phyloP scores from a whole-genome alignment of 2,329 filamentous ascomycete genomes.

The Trichothecium sympodiale region DNA sequence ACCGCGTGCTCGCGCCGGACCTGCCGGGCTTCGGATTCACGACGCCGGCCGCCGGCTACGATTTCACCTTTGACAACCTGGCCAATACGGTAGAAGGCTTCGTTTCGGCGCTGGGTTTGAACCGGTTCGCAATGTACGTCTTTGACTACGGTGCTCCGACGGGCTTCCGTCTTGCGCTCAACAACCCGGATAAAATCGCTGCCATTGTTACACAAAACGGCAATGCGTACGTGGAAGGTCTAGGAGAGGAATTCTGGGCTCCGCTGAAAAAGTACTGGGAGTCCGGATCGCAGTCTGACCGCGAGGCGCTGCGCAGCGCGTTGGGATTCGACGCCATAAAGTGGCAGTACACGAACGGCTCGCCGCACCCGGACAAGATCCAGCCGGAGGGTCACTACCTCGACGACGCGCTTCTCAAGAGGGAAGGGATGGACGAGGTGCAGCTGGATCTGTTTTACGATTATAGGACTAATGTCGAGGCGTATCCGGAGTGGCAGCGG shows the following conservation, averaged over 20 bases:
- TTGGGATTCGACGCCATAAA: conserved; percentile 27
- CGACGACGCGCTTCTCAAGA: conserved; percentile 39
- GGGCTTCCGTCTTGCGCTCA: conserved; percentile 40
- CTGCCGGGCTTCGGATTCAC: conserved; percentile 51
- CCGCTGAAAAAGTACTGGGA: conserved; percentile 35
- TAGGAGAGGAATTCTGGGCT: conserved; percentile 38
- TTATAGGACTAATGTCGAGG: conserved; percentile 40
- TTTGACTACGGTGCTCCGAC: conserved; percentile 53
- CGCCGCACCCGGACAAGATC: conserved; percentile 19
- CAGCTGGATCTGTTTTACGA: conserved; percentile 48
- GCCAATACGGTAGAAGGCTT: conserved; percentile 35
- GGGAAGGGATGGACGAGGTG: conserved; percentile 36
- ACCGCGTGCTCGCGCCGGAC: conserved; percentile 39
- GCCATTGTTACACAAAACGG: conserved; percentile 50
- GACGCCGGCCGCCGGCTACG: conserved; percentile 30
- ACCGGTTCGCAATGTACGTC: conserved; percentile 43
- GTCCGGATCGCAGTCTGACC: conserved; percentile 19
- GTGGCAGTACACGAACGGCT: conserved; percentile 32
- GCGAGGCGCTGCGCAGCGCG: conserved; percentile 19
- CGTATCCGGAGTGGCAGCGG: conserved; percentile 44
- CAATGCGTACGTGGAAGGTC: conserved; percentile 47
- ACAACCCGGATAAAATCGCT: conserved; percentile 32
- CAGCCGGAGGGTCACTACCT: conserved; percentile 35
- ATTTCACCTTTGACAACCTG: conserved; percentile 43
- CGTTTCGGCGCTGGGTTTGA: conserved; percentile 32